Base-by-base conservation (phyloP, 2,329 filamentous ascomycete genomes). In the Thelonectria olida region DNA sequence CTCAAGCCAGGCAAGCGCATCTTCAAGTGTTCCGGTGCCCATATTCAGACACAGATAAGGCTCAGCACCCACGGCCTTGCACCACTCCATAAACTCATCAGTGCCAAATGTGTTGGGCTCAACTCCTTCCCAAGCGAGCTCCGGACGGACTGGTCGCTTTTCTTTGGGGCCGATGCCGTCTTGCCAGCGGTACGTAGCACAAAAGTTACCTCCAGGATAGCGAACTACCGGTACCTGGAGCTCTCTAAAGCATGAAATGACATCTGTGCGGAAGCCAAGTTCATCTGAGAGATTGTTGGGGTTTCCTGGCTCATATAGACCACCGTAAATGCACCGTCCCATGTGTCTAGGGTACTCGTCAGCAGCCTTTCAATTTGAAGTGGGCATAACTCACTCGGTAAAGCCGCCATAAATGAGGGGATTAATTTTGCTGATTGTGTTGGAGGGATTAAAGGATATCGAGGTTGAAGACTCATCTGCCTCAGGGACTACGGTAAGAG, bases 201-300 rank as follows among this genome's bases (percentile, higher is more conserved):
- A 85, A 74, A 94, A 95, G 76, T 95, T 96, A 42, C 92, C 92
- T n/a, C 92, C 92, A 2, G 92, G 92, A 70, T 94, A 95, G 48
- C 91, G 84, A 22, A 93, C 86, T 20, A 93, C 90, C 12, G 92
- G 92, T 36, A 92, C 85, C 49, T 90, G 85, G 51, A 95, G 83
- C 68, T 93, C 90, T 71, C 87, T 85, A 61, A 95, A 81, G 3
- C 90, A 88, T 39, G 85, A 83, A 19, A 95, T 85, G 34, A 95
- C 91, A 75, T 95, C 92, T 67, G 84, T 91, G 23, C 92, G 88
- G 78, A 92, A 94, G 31, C 91, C 91, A 64, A 90, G 82, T 53
- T 86, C 81, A 71, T 93, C 90, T 6, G 90, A 88, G 9, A 92
- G 82, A 1, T 86, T 79, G 74, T 88, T 92, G 2, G 86, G 79